These are phyloP conservation scores for Fagopyrum homotropicum DNA, from an alignment of 148 eudicot species.

Conservation along the genomic window DNA sequence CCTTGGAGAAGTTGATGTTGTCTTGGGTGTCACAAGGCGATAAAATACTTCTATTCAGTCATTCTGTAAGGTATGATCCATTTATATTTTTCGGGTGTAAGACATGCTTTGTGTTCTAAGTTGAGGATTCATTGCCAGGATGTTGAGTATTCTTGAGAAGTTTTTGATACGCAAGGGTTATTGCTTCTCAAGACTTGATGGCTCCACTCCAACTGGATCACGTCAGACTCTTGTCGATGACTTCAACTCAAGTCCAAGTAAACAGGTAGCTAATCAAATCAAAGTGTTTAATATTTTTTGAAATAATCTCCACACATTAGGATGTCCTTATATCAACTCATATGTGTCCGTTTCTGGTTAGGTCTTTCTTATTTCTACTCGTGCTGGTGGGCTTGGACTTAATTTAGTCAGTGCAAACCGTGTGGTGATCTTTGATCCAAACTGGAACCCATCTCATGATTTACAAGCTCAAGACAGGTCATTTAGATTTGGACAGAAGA, in stretches of 20 bases:
- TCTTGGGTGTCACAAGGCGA: slow-evolving; percentile 81
- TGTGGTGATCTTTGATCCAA: slow-evolving; percentile 90
- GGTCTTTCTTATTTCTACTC: slow-evolving; percentile 86
- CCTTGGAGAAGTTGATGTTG: slow-evolving; percentile 68
- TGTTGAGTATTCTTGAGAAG: slow-evolving; percentile 89
- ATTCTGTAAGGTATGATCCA: slow-evolving; percentile 74
- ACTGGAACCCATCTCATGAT: slow-evolving; percentile 93
- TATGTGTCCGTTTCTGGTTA: slow-evolving; percentile 17
- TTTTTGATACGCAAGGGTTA: slow-evolving; percentile 87
- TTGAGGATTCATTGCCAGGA: slow-evolving; percentile 36
- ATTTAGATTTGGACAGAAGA: slow-evolving; percentile 90
- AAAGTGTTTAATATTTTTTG: background rate
- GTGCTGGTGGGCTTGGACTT: slow-evolving; percentile 94
- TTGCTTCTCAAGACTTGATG: slow-evolving; percentile 87
- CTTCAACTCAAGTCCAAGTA: slow-evolving; percentile 97
- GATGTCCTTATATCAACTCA: background rate
- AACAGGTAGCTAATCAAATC: slow-evolving; percentile 45
- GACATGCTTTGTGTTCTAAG: background rate
- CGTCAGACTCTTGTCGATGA: slow-evolving; percentile 93
- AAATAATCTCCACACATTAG: background rate
- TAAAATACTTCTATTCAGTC: slow-evolving; percentile 88
- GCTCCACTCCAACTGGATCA: slow-evolving; percentile 76
- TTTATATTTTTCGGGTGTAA: background rate
- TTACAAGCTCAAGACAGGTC: slow-evolving; percentile 97
- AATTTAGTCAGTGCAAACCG: slow-evolving; percentile 91